Percentiles rank a stretch among this genome's conserved stretches.
phyloP scores from a whole-genome alignment of 2,329 filamentous ascomycete genomes.

The Arthrobotrys megalospora region DNA sequence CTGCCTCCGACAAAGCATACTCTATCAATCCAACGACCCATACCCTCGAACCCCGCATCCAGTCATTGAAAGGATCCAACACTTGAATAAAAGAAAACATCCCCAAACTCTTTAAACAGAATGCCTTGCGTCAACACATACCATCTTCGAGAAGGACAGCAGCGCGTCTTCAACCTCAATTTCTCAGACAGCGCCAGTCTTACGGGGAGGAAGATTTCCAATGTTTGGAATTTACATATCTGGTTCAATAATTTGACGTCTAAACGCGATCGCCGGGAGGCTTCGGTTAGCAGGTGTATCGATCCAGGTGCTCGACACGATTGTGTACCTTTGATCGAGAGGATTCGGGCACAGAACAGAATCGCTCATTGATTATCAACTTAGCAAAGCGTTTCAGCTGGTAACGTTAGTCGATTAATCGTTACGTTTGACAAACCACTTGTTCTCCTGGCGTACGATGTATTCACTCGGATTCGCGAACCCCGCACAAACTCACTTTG shows the following conservation, averaged over 20 bases:
- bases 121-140: not conserved
- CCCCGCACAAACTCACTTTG: too few species aligned
- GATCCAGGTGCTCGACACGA: too few species aligned
- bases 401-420: too few species aligned
- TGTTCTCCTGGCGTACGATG: too few species aligned
- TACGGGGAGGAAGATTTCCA: not conserved
- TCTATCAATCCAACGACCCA: not conserved
- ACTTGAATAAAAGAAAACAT: not conserved
- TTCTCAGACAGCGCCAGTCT: not conserved
- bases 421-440: too few species aligned
- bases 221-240: conserved; percentile 5
- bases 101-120: too few species aligned
- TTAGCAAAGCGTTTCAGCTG: too few species aligned
- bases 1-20: not conserved
- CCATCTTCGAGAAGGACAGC: not conserved
- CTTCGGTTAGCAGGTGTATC: too few species aligned
- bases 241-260: not conserved
- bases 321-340: not conserved
- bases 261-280: not conserved
- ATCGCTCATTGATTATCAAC: not conserved
- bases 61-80: conserved; percentile 1
- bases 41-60: not conserved
- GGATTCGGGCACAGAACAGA: not conserved
- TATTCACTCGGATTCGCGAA: too few species aligned
- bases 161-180: not conserved